These are phyloP conservation scores for Xerocomellus amylosporus DNA, from an alignment of 768 basidiomycete genomes.

Conservation along the genomic window DNA sequence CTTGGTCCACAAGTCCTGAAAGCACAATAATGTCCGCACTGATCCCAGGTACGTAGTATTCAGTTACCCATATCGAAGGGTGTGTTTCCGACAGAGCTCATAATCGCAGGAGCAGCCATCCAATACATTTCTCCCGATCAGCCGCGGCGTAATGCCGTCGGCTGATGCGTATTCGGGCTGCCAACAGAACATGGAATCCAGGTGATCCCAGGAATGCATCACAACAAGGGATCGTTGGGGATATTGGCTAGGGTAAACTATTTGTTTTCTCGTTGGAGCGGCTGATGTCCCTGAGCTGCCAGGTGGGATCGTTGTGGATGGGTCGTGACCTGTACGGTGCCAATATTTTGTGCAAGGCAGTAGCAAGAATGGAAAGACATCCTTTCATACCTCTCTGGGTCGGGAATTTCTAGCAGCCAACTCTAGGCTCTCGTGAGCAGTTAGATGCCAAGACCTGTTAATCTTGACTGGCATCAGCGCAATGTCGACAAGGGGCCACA, in stretches of 20 bases:
- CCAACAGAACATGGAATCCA: slow-evolving; percentile 46
- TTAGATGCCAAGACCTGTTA: too few species aligned
- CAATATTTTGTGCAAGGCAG: too few species aligned
- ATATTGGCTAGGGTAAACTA: slow-evolving; percentile 33
- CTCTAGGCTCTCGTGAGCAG: too few species aligned
- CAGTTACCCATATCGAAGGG: neutral
- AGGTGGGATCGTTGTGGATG: too few species aligned
- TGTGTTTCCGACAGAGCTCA: neutral
- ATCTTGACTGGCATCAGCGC: neutral
- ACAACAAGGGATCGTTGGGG: slow-evolving; percentile 34
- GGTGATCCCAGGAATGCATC: slow-evolving; percentile 19
- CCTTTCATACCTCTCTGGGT: too few species aligned
- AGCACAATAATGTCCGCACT: neutral
- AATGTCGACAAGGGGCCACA: too few species aligned
- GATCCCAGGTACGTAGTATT: neutral
- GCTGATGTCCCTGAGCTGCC: slow-evolving; percentile 13
- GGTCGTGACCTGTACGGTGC: too few species aligned
- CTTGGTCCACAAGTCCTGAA: neutral
- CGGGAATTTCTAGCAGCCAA: too few species aligned
- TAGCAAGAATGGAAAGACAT: too few species aligned
- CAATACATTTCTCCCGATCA: neutral
- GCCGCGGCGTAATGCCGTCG: too few species aligned
- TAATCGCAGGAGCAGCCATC: too few species aligned
- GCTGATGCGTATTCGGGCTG: slow-evolving; percentile 40
- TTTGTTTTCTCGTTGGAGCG: slow-evolving; percentile 10